A percentile compares a stretch with the other conserved stretches of the same genome.
These are phyloP conservation scores for Excoecaria cochinchinensis DNA, from an alignment of 345 rosid species.

Conservation along the genomic window DNA sequence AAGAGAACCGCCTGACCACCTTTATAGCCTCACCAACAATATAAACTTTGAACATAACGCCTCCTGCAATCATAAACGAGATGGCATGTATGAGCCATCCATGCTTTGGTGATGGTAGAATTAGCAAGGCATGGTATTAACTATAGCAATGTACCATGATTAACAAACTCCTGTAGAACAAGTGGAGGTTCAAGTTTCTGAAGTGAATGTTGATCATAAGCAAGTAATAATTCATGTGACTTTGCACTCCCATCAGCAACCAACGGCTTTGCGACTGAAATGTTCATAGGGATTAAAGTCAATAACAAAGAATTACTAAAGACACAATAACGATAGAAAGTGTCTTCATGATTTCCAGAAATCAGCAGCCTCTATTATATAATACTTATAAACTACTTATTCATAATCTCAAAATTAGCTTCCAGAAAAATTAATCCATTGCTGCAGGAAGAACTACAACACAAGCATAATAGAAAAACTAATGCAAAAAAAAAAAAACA, in stretches of 20 bases:
- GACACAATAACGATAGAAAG: neutral
- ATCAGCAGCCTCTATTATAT: neutral
- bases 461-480: neutral
- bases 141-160: constrained; percentile 56
- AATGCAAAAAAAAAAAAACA: neutral
- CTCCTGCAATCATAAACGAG: constrained; percentile 44
- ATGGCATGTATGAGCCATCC: neutral
- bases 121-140: neutral
- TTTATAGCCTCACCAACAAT: constrained; percentile 82
- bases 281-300: neutral
- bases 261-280: constrained; percentile 78
- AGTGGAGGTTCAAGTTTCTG: constrained; percentile 77
- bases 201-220: constrained; percentile 62
- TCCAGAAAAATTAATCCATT: constrained; percentile 13
- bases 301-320: neutral
- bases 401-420: neutral
- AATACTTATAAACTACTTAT: neutral
- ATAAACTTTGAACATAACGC: constrained; percentile 76
- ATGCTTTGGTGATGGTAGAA: neutral
- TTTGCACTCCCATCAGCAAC: constrained; percentile 78
- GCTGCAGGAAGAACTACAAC: neutral
- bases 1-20: constrained; percentile 77
- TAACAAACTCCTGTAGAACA: constrained; percentile 85
- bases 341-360: neutral
- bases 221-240: constrained; percentile 75